A percentile compares a stretch with the other conserved stretches of the same genome.
Conservation (phyloP, 2,329 filamentous ascomycete species). For the Hypoxylon sp. region DNA sequence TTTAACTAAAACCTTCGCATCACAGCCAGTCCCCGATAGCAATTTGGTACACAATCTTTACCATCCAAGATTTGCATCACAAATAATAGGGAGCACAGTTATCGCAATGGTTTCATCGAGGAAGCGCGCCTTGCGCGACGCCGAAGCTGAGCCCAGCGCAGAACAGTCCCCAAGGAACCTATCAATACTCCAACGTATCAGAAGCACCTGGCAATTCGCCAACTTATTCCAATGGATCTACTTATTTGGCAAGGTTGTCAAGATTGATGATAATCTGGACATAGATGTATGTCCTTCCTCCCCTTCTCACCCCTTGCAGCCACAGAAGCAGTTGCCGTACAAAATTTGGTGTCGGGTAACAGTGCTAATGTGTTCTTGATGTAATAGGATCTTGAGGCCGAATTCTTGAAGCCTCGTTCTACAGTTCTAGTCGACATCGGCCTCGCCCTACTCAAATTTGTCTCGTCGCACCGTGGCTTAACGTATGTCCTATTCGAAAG, state of each 20-base stretch:
- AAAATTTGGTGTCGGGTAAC: not conserved
- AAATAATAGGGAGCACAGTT: conserved; percentile 7
- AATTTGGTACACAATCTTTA: too few relatives aligned
- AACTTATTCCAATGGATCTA: conserved; percentile 93
- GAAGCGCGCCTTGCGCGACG: conserved; percentile 59
- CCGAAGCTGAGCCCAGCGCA: conserved; percentile 47
- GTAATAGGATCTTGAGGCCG: conserved; percentile 81
- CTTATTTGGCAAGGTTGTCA: conserved; percentile 87
- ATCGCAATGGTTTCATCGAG: conserved; percentile 55
- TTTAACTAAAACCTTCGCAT: too few relatives aligned
- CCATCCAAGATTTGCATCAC: too few relatives aligned
- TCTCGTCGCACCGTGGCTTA: conserved; percentile 91
- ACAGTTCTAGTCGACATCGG: conserved; percentile 81
- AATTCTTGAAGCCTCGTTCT: conserved; percentile 84
- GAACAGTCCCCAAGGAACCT: conserved; percentile 41
- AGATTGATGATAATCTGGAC: conserved; percentile 87
- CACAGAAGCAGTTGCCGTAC: not conserved
- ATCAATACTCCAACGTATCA: conserved; percentile 70
- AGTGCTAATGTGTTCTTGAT: conserved; percentile 11
- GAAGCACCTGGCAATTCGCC: conserved; percentile 96
- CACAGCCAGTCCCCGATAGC: too few relatives aligned
- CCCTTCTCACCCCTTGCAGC: too few relatives aligned
- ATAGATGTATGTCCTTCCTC: conserved; percentile 76
- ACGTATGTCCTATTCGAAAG: conserved; percentile 68
- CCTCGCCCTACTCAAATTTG: conserved; percentile 86